phyloP scores from a whole-genome alignment of 441 rosid genomes.

The Macaranga tanarius region DNA sequence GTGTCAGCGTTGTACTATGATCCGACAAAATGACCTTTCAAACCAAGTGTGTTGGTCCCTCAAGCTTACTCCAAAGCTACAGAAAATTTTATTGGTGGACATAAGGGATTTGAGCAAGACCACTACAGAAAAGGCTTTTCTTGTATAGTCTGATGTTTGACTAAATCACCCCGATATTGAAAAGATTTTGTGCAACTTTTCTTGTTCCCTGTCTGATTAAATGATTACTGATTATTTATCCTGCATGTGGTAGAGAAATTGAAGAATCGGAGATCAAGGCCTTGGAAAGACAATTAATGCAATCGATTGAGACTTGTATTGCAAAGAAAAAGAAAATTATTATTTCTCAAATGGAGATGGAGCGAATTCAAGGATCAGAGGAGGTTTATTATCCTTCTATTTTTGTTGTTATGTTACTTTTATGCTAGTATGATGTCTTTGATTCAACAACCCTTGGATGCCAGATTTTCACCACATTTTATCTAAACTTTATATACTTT shows the following conservation, averaged over 20 bases:
- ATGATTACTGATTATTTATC: slow-evolving; percentile 24
- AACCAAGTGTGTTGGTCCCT: not conserved
- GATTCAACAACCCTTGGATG: not conserved
- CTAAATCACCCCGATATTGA: not conserved
- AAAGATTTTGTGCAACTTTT: slow-evolving; percentile 2
- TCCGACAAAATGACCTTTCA: not conserved
- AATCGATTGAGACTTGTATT: slow-evolving; percentile 88
- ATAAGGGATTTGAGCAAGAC: not conserved
- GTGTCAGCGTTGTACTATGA: not conserved
- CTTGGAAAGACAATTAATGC: slow-evolving; percentile 95
- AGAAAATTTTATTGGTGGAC: too few relatives aligned
- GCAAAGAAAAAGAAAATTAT: slow-evolving; percentile 90
- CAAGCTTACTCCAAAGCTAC: not conserved
- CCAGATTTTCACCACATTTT: slow-evolving; percentile 4
- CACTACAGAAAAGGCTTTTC: not conserved
- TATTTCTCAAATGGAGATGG: slow-evolving; percentile 86
- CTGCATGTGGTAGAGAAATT: slow-evolving; percentile 68
- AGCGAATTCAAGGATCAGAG: slow-evolving; percentile 81
- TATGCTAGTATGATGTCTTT: slow-evolving; percentile 7
- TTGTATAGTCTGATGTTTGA: slow-evolving; percentile 3
- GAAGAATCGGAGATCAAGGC: slow-evolving; percentile 91
- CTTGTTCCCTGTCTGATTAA: not conserved
- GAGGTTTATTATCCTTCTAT: slow-evolving; percentile 54
- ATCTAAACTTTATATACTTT: not conserved
- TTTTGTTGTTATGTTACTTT: slow-evolving; percentile 16